Percentiles rank a stretch among this genome's conserved stretches.
Conservation (phyloP, 164 flowering plant species). For the Brasenia schreberi region DNA sequence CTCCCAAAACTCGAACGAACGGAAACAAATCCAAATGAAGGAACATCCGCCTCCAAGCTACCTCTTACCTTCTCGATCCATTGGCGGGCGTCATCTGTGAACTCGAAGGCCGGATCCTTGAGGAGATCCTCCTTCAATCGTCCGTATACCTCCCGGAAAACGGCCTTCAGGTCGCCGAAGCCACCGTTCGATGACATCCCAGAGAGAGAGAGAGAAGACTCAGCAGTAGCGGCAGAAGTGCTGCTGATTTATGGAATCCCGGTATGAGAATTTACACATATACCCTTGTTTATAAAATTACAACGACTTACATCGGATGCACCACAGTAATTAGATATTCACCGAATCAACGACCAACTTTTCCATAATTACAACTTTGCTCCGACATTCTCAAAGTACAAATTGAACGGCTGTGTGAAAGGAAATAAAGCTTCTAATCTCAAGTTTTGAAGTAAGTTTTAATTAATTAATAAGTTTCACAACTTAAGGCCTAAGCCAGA, state of each 20-base stretch:
- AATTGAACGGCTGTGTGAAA: no score
- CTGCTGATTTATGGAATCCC: background rate
- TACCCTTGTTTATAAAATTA: no score
- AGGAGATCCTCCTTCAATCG: constrained; percentile 77
- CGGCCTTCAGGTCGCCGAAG: constrained; percentile 30
- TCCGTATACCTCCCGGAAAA: constrained; percentile 48
- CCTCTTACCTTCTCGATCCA: constrained; percentile 70
- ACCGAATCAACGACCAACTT: no score
- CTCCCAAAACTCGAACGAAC: background rate
- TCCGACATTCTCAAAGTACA: no score
- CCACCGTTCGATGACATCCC: constrained; percentile 13
- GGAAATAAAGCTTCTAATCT: no score
- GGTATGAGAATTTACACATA: no score
- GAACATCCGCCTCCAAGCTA: background rate
- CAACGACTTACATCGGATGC: no score
- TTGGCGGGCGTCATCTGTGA: constrained; percentile 54
- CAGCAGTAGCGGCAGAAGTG: background rate
- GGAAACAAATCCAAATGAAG: background rate
- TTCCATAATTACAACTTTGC: no score
- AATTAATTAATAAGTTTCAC: no score
- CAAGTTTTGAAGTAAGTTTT: no score
- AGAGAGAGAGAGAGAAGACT: constrained; percentile 1
- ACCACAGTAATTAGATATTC: no score
- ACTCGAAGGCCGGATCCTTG: constrained; percentile 80
- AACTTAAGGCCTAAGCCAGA: no score